Evolutionary conservation across 2,329 filamentous ascomycete genomes (phyloP), one percentile per base, ranked within the genome.

Genomic region (Aspergillus puulaauensis): DNA sequence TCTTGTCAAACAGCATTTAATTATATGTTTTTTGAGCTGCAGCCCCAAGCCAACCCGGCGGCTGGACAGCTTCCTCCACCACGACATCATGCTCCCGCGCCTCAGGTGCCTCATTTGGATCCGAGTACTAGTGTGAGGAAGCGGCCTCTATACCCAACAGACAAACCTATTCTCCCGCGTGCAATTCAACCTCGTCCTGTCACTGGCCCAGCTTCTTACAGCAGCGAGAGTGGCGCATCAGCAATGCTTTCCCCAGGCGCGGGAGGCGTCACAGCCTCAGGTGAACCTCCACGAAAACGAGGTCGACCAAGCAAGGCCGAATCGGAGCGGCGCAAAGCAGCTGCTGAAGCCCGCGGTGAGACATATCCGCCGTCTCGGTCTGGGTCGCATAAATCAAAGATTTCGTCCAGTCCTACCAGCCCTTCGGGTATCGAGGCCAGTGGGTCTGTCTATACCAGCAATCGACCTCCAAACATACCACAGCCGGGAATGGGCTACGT

Each of bases 281-380:
- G 68, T 39, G 73, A 76, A 50, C 73, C 70, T 35, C 73, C 70
- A 54, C 68, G 73, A 45, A 77, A 77, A 71, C 69, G 76, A 54
- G 75, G 75, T n/a, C 72, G 75, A 15, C 75, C 75, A 57, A 78
- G 69, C 60, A 78, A 78, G 66, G 68, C 67, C 35, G 75, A 78
- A 58, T 68, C 71, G 3, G 74, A 76, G 59, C 70, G 73, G 48
- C 74, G 75, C 35, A 74, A 67, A 58, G 66, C 69, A 23, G 68
- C 66, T 45, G 74, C 75, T 40, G 72, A 76, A 61, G 70, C 73
- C 37, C 71, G 70, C 33, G 74, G 75, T 15, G 73, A 76, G 61
- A 64, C 64, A 15, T 77, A 76, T 58, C 73, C 73, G n/a, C 68
- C 72, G 14, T 66, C 71, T 9, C 66, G 71, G 33, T 61, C 64